Base-by-base conservation (phyloP, 2,329 filamentous ascomycete genomes). In the Scedosporium minutisporum region DNA sequence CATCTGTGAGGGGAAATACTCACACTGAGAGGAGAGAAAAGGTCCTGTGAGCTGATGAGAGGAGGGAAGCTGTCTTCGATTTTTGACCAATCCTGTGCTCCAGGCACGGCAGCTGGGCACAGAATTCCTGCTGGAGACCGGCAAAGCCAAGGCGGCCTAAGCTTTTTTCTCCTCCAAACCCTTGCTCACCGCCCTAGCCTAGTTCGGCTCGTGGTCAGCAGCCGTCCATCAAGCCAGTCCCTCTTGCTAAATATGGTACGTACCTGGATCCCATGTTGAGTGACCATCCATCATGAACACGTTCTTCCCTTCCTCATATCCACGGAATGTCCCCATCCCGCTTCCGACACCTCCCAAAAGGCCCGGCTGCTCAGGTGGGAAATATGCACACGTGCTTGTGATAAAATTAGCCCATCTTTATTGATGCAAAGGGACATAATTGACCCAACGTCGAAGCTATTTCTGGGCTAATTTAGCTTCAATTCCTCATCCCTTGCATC, bases 381-480 rank as follows among this genome's bases (percentile, higher is more conserved):
- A 46, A 46, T 12, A 46, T 18, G 42, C 7, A 46, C 16, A 18
- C 42, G 42, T 46, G 18, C 42, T 18, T 46, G 42, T 16, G 48
- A 53, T 25, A 53, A 53, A 53, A 53, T 53, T 53, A 53, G 48
- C 48, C 48, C 48, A 53, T 21, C n/a, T 53, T 53, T 53, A 53
- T 12, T 53, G 6, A 33, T 21, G 14, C 16, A 46, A 46, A 16
- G 42, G 42, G 7, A 23, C 48, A 53, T 23, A 53, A 53, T 53
- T 53, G 23, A 21, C 48, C 48, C 48, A 53, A 21, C 10, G 7
- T 53, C 6, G n/a, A 6, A 53, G n/a, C 48, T 21, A 16, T 21
- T 53, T 53, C n/a, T 53, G 48, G 48, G 48, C 21, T 27, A 53
- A 53, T 53, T 53, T 53, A 53, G 48, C 48, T 53, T 25, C 10